A percentile compares a stretch with the other conserved stretches of the same genome.
Evolutionary conservation across 805 yeast species (phyloP).

Genomic region (Yamadazyma laniorum): DNA sequence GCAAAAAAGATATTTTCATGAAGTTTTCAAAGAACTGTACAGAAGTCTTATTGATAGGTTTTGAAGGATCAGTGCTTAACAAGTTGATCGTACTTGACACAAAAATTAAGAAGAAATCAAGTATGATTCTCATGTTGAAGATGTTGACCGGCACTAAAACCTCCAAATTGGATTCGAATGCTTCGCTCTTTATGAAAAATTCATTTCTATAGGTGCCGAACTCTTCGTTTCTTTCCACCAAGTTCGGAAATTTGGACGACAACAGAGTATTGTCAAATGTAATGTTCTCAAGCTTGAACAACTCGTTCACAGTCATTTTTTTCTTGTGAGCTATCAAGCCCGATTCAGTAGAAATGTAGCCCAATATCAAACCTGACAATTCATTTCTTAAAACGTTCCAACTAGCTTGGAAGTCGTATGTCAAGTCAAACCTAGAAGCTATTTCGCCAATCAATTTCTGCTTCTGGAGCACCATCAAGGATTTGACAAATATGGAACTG

Average conservation of each 20-base stretch:
- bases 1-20: conserved; percentile 62
- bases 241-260: conserved; percentile 10
- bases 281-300: conserved; percentile 31
- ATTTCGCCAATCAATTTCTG: conserved; percentile 67
- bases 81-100: conserved; percentile 49
- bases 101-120: conserved; percentile 71
- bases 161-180: conserved; percentile 54
- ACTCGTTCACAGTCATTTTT: conserved; percentile 4
- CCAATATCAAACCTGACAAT: conserved; percentile 28
- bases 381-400: conserved; percentile 37
- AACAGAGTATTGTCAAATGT: background rate
- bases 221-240: conserved; percentile 7
- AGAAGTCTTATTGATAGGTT: conserved; percentile 18
- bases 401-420: conserved; percentile 22
- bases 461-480: conserved; percentile 62
- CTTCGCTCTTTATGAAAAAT: conserved; percentile 60
- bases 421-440: conserved; percentile 31
- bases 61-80: background rate
- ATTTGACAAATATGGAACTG: conserved; percentile 63
- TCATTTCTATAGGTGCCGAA: conserved; percentile 18
- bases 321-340: conserved; percentile 14
- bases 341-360: conserved; percentile 30
- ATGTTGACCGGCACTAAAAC: conserved; percentile 67
- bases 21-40: conserved; percentile 57
- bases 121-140: conserved; percentile 74